Evolutionary conservation across 371 early-diverging fungal species (phyloP), one percentile per base, ranked within the genome.

Genomic region (Mortierella sp.): DNA sequence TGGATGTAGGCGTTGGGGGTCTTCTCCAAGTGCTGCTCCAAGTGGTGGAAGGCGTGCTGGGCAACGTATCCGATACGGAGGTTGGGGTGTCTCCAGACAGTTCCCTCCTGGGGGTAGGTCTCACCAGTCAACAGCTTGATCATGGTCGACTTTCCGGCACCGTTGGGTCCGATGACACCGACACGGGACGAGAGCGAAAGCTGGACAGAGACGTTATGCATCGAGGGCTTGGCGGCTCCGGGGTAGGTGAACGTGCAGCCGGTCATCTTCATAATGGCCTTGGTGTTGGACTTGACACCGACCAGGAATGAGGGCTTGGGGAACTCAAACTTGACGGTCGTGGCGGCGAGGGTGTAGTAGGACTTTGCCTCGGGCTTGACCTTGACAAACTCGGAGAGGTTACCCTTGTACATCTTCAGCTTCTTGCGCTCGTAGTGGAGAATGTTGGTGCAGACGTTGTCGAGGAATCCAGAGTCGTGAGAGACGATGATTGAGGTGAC

Each of bases 1-100:
- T 93, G 93, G 66, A 95, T 87, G 77, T 95, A 95, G 65, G 93
- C 91, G 85, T 93, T 94, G 65, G 95, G 94, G 2, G 95, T 94
- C 85, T 91, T 89, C 73, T 94, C 94, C 68, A 94, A 79, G 79
- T 95, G 95, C 83, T 94, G 93, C 70, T 94, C 93, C 85, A 95
- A 88, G 80, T 95, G 95, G 85, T 95, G 93, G 94, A 95, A 94
- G 70, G 95, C 94, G 79, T 96, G 95, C 89, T 97, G 97, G 24
- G 96, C 94, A 79, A 96, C 95, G 80, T 96, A 96, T 74, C 93
- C 95, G 73, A 94, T 90, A 79, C 96, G 94, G 39, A 94, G 88
- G 75, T 92, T 92, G 63, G 94, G 94, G 74, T 91, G 90, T 72
- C 89, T 88, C 93, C 92, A 93, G 40, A 95, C 93, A 50, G 87